Base-by-base conservation (phyloP, 1,284 basidiomycete genomes). In the Moniliella sp. region DNA sequence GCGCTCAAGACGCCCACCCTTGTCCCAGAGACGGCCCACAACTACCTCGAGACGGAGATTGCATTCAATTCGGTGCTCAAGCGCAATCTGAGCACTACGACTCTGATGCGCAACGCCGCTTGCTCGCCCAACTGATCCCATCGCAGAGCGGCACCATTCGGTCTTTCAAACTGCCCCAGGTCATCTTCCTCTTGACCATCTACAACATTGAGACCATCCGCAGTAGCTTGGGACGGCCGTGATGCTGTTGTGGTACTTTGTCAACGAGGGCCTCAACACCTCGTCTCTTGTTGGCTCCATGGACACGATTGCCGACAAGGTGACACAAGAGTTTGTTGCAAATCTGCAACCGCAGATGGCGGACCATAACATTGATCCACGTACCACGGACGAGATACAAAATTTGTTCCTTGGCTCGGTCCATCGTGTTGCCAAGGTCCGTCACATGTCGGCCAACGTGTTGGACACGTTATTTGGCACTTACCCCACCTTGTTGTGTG, bases 401-500 rank as follows among this genome's bases (percentile, higher is more conserved):
- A 65, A 64, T 18, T 67, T 97, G 18, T 69, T 94, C 19, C 67
- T 84, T 4, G n/a, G n/a, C n/a, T 77, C 78, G 57, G 83, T 81
- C 4, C 82, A 93, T 60, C 72, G 81, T 9, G 72, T 82, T 34
- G 65, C 70, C 19, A 77, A 77, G 55, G 78, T 79, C 33, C 71
- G 88, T 25, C 74, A 78, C 23, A 69, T 81, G 14, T 80, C 88
- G 1, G 69, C 75, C 33, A 74, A 71, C 57, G 91, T 80, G 52
- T 67, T 91, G 15, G 74, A 84, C 61, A 72, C 75, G 25, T 66
- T 97, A 27, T 73, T 94, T 43, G 76, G 74, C n/a, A 80, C 78
- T 1, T 91, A 93, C 63, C 86, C 91, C 0, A 83, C 82, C 5
- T 65, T 97, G 38, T 76, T 94, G 69, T 94, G 86, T 61, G 78